A percentile compares a stretch with the other conserved stretches of the same genome.
Evolutionary conservation across 2,329 filamentous ascomycete species (phyloP).

Genomic region (Neospermospora avenae): DNA sequence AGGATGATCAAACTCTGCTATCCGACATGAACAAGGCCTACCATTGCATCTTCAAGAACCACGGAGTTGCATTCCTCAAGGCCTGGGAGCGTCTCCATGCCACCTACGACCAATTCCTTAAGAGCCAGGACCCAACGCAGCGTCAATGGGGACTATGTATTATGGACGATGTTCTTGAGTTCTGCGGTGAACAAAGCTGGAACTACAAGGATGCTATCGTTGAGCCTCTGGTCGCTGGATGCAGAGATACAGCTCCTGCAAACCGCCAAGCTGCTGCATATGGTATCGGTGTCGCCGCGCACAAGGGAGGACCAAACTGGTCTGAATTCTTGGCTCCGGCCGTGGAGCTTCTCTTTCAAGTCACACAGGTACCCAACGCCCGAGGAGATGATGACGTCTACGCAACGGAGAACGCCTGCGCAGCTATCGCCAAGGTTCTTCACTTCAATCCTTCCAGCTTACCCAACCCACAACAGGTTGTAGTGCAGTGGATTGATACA

Average conservation of each 20-base stretch:
- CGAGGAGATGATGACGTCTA: constrained; percentile 92
- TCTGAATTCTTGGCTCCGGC: constrained; percentile 80
- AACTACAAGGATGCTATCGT: constrained; percentile 84
- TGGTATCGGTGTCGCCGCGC: constrained; percentile 90
- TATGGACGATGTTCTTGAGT: constrained; percentile 96
- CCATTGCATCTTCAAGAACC: constrained; percentile 98
- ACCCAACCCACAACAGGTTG: constrained; percentile 69
- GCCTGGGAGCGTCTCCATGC: constrained; percentile 82
- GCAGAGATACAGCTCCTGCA: constrained; percentile 80
- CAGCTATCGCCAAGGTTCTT: constrained; percentile 93
- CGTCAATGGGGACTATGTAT: constrained; percentile 99
- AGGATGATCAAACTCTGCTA: constrained; percentile 93
- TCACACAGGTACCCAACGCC: constrained; percentile 75
- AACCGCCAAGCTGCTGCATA: constrained; percentile 96
- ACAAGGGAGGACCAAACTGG: constrained; percentile 85
- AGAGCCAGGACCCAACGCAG: constrained; percentile 79
- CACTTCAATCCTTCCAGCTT: constrained; percentile 83
- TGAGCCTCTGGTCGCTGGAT: constrained; percentile 80
- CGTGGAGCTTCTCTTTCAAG: constrained; percentile 79
- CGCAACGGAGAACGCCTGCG: constrained; percentile 95
- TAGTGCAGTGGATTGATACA: constrained; percentile 84
- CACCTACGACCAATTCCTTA: constrained; percentile 84
- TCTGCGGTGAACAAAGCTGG: constrained; percentile 86
- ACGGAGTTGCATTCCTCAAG: constrained; percentile 77
- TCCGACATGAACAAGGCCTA: constrained; percentile 99